Evolutionary conservation across 202 grass and related monocot genomes (phyloP).

Genomic region (Schoenoplectus tabernaemontani): DNA sequence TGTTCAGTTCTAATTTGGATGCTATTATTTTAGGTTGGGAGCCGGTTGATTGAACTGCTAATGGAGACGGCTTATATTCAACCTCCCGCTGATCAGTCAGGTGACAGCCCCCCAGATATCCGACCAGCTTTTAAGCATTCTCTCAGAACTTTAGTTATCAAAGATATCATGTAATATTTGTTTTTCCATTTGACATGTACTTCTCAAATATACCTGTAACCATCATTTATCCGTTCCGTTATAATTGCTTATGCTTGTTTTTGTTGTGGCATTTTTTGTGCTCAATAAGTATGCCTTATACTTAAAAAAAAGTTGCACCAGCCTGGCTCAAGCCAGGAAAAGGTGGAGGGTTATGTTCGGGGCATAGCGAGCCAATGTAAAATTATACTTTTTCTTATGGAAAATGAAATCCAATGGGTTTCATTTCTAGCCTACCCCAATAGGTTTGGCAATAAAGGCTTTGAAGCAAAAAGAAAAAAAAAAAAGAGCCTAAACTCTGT

Average conservation of each 20-base stretch:
- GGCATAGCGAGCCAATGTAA: too few species aligned
- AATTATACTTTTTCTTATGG: too few species aligned
- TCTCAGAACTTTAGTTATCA: constrained; percentile 34
- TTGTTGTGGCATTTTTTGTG: neutral
- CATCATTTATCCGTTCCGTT: neutral
- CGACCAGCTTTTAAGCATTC: constrained; percentile 87
- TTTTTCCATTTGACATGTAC: constrained; percentile 6
- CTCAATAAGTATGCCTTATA: too few species aligned
- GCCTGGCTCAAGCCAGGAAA: too few species aligned
- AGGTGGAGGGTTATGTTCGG: too few species aligned
- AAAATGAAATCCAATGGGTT: too few species aligned
- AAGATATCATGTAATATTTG: constrained; percentile 58
- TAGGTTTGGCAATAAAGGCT: too few species aligned
- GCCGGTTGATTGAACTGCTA: constrained; percentile 87
- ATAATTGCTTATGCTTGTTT: neutral
- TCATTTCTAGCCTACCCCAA: too few species aligned
- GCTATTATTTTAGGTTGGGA: constrained; percentile 58
- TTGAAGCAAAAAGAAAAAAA: too few species aligned
- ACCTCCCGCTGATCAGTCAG: constrained; percentile 63
- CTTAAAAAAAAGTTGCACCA: too few species aligned
- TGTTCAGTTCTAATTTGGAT: neutral
- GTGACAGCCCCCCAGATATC: constrained; percentile 80
- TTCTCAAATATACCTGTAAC: neutral
- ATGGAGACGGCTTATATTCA: constrained; percentile 93
- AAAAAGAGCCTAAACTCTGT: too few species aligned